Evolutionary conservation across 768 basidiomycete genomes (phyloP).

Genomic region (Tylopilus felleus): DNA sequence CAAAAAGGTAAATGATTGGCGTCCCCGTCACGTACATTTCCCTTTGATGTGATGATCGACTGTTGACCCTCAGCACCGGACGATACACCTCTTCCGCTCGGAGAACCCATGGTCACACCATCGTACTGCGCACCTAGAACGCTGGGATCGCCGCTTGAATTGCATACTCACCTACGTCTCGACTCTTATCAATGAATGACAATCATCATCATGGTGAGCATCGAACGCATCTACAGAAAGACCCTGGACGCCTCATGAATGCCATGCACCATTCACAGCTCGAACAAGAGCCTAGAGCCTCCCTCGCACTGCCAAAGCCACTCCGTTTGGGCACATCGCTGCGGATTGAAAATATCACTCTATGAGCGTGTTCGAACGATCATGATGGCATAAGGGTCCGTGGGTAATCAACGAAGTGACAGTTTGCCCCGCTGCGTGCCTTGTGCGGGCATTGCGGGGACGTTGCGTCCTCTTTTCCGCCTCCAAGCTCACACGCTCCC

Average conservation of each 20-base stretch:
- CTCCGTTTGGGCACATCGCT: slow-evolving; percentile 7
- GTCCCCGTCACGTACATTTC: slow-evolving; percentile 1
- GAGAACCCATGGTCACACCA: too few species aligned
- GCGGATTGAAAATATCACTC: slow-evolving; percentile 2
- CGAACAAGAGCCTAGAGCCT: not conserved
- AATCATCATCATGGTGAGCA: not conserved
- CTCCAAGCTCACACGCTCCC: not conserved
- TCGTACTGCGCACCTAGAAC: too few species aligned
- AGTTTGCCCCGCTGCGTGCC: slow-evolving; percentile 1
- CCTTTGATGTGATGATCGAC: slow-evolving; percentile 10
- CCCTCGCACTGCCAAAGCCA: slow-evolving; percentile 7
- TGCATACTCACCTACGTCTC: not conserved
- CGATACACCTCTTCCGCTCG: not conserved
- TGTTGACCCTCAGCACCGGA: not conserved
- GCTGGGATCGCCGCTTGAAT: not conserved
- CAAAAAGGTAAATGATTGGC: slow-evolving; percentile 18
- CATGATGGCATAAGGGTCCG: slow-evolving; percentile 5
- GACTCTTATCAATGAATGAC: too few species aligned
- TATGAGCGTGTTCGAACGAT: slow-evolving; percentile 3
- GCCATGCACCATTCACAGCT: not conserved
- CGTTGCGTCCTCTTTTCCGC: not conserved
- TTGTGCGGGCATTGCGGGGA: slow-evolving; percentile 11
- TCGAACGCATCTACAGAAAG: not conserved
- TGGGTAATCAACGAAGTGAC: not conserved
- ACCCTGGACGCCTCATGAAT: not conserved